Evolutionary conservation across 352 stramenopile species (phyloP).

Genomic region (Phytophthora cryptogea): DNA sequence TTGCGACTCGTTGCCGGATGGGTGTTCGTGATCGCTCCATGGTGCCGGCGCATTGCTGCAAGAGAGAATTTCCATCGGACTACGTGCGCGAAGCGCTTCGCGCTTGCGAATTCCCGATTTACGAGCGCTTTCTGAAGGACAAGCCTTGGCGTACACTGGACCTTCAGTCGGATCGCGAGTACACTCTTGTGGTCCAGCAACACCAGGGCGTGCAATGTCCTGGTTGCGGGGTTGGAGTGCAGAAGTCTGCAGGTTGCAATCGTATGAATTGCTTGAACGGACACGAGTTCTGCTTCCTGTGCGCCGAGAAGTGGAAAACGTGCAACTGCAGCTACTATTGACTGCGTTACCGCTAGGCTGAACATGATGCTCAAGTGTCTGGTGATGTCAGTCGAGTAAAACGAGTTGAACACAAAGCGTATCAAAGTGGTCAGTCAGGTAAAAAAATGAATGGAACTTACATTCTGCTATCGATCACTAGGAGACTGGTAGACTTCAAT

Average conservation of each 20-base stretch:
- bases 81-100: constrained; percentile 57
- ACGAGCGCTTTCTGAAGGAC: constrained; percentile 64
- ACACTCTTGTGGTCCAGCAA: constrained; percentile 42
- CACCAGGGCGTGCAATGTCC: constrained; percentile 62
- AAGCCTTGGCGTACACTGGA: constrained; percentile 48
- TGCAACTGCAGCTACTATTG: constrained; percentile 36
- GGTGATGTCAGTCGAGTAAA: not conserved
- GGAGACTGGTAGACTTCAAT: no score
- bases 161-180: constrained; percentile 67
- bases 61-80: constrained; percentile 65
- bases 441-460: constrained; percentile 3
- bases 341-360: not conserved
- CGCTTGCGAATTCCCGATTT: constrained; percentile 32
- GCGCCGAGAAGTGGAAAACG: constrained; percentile 41
- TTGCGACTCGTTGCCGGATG: constrained; percentile 58
- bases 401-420: constrained; percentile 1
- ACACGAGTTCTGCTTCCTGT: constrained; percentile 71
- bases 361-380: not conserved
- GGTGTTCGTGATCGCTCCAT: constrained; percentile 56
- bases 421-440: constrained; percentile 1
- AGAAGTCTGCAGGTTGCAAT: constrained; percentile 58
- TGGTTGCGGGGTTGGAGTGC: constrained; percentile 67
- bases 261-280: constrained; percentile 57
- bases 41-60: constrained; percentile 73
- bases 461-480: no score